Conservation (phyloP, 371 early-diverging fungal species). For the Rhizopus arrhizus region DNA sequence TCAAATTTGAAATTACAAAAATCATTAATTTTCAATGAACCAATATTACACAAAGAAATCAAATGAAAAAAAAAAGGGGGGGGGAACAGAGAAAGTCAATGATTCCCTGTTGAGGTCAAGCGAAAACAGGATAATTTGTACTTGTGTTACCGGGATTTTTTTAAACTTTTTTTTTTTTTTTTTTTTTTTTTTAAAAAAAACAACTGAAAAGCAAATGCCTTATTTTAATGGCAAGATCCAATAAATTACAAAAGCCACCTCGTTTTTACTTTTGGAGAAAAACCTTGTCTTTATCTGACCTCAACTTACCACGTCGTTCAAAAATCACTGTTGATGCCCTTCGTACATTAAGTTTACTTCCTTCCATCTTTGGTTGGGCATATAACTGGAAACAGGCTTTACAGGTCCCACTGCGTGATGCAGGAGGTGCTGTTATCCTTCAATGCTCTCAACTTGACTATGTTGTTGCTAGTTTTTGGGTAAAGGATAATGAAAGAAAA, state of each 20-base stretch:
- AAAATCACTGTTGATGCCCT: conserved; percentile 46
- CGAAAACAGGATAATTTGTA: no score
- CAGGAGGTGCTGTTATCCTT: conserved; percentile 52
- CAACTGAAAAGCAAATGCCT: background rate
- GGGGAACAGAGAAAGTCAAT: no score
- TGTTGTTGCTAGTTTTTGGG: conserved; percentile 64
- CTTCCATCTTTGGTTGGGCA: conserved; percentile 54
- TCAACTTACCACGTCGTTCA: conserved; percentile 48
- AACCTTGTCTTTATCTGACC: conserved; percentile 38
- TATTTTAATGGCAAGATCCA: conserved; percentile 10
- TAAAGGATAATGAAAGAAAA: conserved; percentile 14
- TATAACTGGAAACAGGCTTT: conserved; percentile 48
- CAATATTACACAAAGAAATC: no score
- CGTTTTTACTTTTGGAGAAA: conserved; percentile 37
- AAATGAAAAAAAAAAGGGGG: no score
- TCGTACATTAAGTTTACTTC: conserved; percentile 52
- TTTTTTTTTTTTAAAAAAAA: no score
- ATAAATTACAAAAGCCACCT: conserved; percentile 18
- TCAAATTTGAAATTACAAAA: no score
- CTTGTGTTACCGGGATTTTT: no score
- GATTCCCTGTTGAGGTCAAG: no score
- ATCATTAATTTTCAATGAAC: no score
- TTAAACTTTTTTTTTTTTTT: no score
- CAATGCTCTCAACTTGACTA: conserved; percentile 60
- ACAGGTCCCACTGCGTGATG: conserved; percentile 52